Base-by-base conservation (phyloP, 202 grass and related monocot species). In the Schoenoplectus tabernaemontani region DNA sequence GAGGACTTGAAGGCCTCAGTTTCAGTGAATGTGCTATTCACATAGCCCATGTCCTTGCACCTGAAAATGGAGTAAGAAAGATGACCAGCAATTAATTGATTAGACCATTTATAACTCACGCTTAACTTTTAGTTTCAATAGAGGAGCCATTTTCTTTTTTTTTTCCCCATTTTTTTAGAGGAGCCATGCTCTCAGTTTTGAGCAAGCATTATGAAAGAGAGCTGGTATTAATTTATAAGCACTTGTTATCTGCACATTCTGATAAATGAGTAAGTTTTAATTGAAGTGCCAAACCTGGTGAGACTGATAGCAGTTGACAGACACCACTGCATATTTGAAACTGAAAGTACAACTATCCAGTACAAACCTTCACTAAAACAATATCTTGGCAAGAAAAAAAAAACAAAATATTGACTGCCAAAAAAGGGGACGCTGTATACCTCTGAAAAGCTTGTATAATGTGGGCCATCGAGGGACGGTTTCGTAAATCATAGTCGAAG, bases 401-500 rank as follows among this genome's bases (percentile, higher is more conserved):
- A 83, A 65, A 7, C 22, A 61, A 28, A 7, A 79, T 13, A 76
- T 44, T 84, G 19, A 57, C 82, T 4, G 68, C 2, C n/a, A n/a
- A n/a, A 87, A 77, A 46, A 42, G 10, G 15, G 33, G 6, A 47
- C 22, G n/a, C 65, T 41, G 23, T 8, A 47, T 89, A 99, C 96
- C 96, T 96, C 77, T 88, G 56, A 85, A 95, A 99, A 83, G 76
- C 92, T 65, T 77, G 86, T n/a, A 99, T 73, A 33, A 99, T 93
- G 85, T 99, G 89, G 76, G 84, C 19, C 87, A 96, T 96, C 30
- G 84, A 82, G 39, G 96, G 96, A 7, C 96, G 92, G 56, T 91
- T 73, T 46, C 88, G 78, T 11, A 99, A 87, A 86, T 96, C 96
- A 76, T 91, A 91, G 59, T 96, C 90, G n/a, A 99, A 99, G 64